These are phyloP conservation scores for Jasminum sambac DNA, from an alignment of 257 asterid species.

Conservation along the genomic window DNA sequence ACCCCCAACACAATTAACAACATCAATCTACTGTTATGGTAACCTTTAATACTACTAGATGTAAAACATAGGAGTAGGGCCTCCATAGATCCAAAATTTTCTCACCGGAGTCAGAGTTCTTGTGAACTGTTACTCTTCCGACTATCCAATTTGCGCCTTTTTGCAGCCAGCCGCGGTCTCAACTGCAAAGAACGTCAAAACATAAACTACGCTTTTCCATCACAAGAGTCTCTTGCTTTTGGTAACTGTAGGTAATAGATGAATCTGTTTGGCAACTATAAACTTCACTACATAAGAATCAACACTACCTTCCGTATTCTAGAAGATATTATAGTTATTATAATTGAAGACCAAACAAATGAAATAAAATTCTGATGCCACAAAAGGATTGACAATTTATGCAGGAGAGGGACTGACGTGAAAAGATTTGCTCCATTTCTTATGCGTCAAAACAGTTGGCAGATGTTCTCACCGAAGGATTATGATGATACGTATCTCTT, in stretches of 20 bases:
- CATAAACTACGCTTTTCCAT: constrained; percentile 5
- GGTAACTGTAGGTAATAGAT: background rate
- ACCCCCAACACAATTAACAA: background rate
- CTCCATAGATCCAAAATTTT: background rate
- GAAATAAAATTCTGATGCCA: too few relatives aligned
- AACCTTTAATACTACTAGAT: background rate
- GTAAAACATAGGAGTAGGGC: background rate
- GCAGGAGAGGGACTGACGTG: too few relatives aligned
- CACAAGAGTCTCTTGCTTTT: background rate
- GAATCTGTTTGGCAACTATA: background rate
- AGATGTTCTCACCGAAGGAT: too few relatives aligned
- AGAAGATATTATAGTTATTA: too few relatives aligned
- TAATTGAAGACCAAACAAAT: too few relatives aligned
- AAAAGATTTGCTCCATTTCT: too few relatives aligned
- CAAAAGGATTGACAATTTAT: too few relatives aligned
- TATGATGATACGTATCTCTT: too few relatives aligned
- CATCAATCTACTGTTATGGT: background rate
- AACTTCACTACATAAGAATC: background rate
- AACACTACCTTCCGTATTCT: background rate
- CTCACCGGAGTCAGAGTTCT: constrained; percentile 6
- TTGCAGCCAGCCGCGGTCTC: constrained; percentile 64
- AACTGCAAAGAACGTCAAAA: constrained; percentile 44
- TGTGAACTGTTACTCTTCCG: constrained; percentile 35
- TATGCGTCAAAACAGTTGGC: too few relatives aligned
- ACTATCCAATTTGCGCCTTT: constrained; percentile 50